Base-by-base conservation (phyloP, 192 early-diverging fungal species). In the Linnemannia schmuckeri region DNA sequence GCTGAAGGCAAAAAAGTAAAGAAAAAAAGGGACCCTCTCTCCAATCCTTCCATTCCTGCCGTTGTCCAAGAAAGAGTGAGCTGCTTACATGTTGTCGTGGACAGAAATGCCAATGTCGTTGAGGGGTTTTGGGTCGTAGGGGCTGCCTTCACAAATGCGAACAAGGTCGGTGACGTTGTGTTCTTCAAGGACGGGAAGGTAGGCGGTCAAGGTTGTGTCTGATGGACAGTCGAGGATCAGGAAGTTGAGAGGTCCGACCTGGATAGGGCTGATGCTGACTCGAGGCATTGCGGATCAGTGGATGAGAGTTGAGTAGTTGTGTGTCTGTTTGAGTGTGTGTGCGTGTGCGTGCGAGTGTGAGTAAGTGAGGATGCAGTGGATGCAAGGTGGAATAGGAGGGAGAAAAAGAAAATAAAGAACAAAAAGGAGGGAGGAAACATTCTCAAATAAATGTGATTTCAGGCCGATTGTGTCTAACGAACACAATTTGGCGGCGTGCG, bases 161-260 rank as follows among this genome's bases (percentile, higher is more conserved):
- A 96, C 94, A 15, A 96, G 84, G 75, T 94, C 92, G 30, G 90
- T 92, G 24, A 96, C 95, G 69, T 89, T 81, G 61, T 92, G 80
- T 27, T 86, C 80, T 69, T 85, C 90, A 63, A 88, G 77, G 37
- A 90, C 85, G 10, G 91, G 88, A 15, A 95, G 75, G 80, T 95
- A 95, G 27, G 83, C 83, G 0, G 85, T 78, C 20, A 96, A 72
- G 13, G 91, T 94, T 1, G 85, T 76, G 44, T 91, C 89, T 12
- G 93, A 93, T 4, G 95, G 95, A 47, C 94, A 95, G 82, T 96
- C 95, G 70, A 96, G 90, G 85, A 96, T 92, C 63, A 96, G 80
- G 84, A 96, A 96, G 63, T 57, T 81, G 66, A 87, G 80, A 7
- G 81, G 15, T 20, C 85, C 85, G 9, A 87, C 85, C 41, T 78